phyloP scores from a whole-genome alignment of 805 yeast species.

The Middelhovenomyces tepae region DNA sequence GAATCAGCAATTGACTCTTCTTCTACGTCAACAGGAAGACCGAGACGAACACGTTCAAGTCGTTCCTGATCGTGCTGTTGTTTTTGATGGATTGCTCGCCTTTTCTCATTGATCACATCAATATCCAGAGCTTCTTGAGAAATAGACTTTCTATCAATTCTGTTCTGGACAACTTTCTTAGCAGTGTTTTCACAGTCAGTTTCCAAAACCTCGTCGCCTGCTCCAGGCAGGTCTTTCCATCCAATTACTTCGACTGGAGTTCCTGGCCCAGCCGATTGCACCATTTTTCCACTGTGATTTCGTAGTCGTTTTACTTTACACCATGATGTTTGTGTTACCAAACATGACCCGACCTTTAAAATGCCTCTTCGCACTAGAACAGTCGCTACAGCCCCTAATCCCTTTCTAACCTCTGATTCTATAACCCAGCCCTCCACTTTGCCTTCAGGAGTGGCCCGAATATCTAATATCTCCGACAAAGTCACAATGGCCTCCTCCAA shows the following conservation, averaged over 20 bases:
- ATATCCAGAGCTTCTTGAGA: slow-evolving; percentile 55
- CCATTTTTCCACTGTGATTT: slow-evolving; percentile 58
- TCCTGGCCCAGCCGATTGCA: slow-evolving; percentile 71
- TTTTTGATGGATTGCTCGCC: slow-evolving; percentile 42
- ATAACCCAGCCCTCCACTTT: slow-evolving; percentile 78
- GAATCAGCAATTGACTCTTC: slow-evolving; percentile 29
- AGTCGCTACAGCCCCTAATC: slow-evolving; percentile 81
- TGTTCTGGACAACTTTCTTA: slow-evolving; percentile 60
- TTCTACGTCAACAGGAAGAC: slow-evolving; percentile 45
- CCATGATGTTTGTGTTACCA: slow-evolving; percentile 81
- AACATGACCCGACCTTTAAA: slow-evolving; percentile 54
- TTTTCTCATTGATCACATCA: slow-evolving; percentile 59
- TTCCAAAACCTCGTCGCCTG: slow-evolving; percentile 77
- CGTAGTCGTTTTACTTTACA: slow-evolving; percentile 75
- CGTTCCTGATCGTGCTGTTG: slow-evolving; percentile 44
- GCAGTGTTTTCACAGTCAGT: slow-evolving; percentile 69
- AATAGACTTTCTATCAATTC: slow-evolving; percentile 45
- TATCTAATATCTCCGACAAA: slow-evolving; percentile 73
- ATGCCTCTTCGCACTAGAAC: slow-evolving; percentile 75
- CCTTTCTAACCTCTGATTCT: slow-evolving; percentile 74
- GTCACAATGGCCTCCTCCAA: slow-evolving; percentile 84
- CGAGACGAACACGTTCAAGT: slow-evolving; percentile 51
- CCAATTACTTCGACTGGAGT: slow-evolving; percentile 88
- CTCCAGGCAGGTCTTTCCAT: slow-evolving; percentile 88
- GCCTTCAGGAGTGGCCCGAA: slow-evolving; percentile 44